phyloP scores from a whole-genome alignment of 2,329 filamentous ascomycete species.

The Trichoderma sp. region DNA sequence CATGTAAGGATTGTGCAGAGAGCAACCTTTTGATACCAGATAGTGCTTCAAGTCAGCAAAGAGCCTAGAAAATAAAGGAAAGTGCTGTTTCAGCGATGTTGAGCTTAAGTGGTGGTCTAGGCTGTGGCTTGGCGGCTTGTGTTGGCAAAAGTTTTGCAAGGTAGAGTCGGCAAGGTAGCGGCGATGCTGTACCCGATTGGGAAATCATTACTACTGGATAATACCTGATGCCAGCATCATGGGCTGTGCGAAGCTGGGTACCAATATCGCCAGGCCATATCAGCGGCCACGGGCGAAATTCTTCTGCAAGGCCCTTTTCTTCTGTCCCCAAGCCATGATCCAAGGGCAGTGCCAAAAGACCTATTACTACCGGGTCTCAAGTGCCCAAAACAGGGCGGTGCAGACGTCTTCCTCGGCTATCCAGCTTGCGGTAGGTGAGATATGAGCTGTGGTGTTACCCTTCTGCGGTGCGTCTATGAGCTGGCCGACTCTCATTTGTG shows the following conservation, averaged over 20 bases:
- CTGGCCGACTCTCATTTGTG: constrained; percentile 16
- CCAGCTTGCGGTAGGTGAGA: neutral
- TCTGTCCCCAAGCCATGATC: neutral
- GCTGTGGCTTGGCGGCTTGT: neutral
- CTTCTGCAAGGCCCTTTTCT: neutral
- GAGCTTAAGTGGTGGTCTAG: neutral
- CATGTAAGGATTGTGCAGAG: neutral
- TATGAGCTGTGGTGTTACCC: neutral
- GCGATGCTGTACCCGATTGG: neutral
- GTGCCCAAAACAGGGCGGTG: constrained; percentile 5
- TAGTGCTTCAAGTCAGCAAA: no score
- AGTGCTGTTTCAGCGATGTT: neutral
- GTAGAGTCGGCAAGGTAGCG: neutral
- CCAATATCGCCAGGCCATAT: neutral
- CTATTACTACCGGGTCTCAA: neutral
- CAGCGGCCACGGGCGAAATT: neutral
- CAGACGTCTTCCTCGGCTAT: neutral
- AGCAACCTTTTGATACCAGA: neutral
- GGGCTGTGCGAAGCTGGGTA: neutral
- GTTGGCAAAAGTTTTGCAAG: neutral
- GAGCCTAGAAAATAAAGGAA: neutral
- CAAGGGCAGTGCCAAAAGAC: neutral
- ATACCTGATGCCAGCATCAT: neutral
- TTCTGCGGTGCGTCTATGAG: constrained; percentile 12
- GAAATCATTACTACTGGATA: neutral